A percentile compares a stretch with the other conserved stretches of the same genome.
Conservation (phyloP, 345 rosid genomes). For the Microcos paniculata region DNA sequence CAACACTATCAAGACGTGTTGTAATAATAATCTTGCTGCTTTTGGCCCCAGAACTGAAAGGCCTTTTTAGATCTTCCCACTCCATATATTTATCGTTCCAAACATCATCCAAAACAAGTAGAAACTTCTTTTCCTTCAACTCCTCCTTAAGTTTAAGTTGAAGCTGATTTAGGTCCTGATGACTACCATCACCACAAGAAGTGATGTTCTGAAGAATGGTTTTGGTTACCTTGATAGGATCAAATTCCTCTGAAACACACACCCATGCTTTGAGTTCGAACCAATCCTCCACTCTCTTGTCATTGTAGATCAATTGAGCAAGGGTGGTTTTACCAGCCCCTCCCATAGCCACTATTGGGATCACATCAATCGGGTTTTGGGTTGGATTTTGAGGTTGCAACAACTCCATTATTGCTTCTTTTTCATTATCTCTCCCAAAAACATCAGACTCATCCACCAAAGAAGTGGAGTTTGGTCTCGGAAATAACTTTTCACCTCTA, state of each 20-base stretch:
- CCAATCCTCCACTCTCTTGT: not conserved
- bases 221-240: too few relatives aligned
- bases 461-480: slow-evolving; percentile 20
- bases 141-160: not conserved
- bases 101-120: not conserved
- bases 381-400: not conserved
- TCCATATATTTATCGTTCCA: not conserved
- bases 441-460: slow-evolving; percentile 25
- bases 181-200: not conserved
- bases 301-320: slow-evolving; percentile 10
- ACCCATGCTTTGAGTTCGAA: not conserved
- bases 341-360: slow-evolving; percentile 27
- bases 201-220: not conserved
- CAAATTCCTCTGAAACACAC: too few relatives aligned
- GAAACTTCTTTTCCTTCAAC: not conserved
- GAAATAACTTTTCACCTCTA: too few relatives aligned
- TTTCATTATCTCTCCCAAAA: slow-evolving; percentile 30
- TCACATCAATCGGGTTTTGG: slow-evolving; percentile 4
- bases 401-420: slow-evolving; percentile 11
- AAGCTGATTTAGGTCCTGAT: not conserved
- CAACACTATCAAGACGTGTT: not conserved
- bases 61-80: not conserved
- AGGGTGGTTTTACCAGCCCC: slow-evolving; percentile 8
- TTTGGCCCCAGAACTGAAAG: not conserved
- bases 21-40: not conserved